These are phyloP conservation scores for Potentilla sterilis DNA, from an alignment of 306 rosid species.

Conservation along the genomic window DNA sequence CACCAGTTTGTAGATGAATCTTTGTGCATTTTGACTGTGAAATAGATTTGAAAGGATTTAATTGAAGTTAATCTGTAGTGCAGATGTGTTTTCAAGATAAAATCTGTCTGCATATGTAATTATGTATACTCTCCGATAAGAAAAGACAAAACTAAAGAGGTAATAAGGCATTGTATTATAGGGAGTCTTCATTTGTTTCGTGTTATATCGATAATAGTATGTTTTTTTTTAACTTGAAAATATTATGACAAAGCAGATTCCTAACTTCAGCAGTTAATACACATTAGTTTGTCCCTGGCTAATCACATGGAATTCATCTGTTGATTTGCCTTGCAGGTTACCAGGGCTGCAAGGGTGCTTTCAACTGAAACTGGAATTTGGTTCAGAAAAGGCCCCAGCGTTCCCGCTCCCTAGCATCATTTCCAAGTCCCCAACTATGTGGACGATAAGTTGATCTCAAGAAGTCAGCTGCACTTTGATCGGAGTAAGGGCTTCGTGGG, in stretches of 20 bases:
- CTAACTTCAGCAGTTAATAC: background rate
- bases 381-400: background rate
- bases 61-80: too few species aligned
- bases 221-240: background rate
- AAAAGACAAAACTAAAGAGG: background rate
- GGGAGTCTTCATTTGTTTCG: background rate
- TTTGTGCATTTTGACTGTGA: background rate
- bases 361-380: background rate
- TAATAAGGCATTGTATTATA: background rate
- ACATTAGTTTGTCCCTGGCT: background rate
- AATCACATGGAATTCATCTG: background rate
- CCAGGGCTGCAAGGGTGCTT: background rate
- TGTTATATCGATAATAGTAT: background rate
- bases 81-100: background rate
- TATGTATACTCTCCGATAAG: background rate
- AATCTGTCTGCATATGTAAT: too few species aligned
- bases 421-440: background rate
- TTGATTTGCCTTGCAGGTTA: background rate
- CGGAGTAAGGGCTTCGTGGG: background rate
- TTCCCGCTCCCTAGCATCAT: conserved; percentile 1
- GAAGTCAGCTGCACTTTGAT: background rate
- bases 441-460: conserved; percentile 5
- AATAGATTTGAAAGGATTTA: background rate
- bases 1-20: background rate
- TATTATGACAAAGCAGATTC: background rate